A percentile compares a stretch with the other conserved stretches of the same genome.
phyloP scores from a whole-genome alignment of 2,329 filamentous ascomycete genomes.

The Nemania sp. region DNA sequence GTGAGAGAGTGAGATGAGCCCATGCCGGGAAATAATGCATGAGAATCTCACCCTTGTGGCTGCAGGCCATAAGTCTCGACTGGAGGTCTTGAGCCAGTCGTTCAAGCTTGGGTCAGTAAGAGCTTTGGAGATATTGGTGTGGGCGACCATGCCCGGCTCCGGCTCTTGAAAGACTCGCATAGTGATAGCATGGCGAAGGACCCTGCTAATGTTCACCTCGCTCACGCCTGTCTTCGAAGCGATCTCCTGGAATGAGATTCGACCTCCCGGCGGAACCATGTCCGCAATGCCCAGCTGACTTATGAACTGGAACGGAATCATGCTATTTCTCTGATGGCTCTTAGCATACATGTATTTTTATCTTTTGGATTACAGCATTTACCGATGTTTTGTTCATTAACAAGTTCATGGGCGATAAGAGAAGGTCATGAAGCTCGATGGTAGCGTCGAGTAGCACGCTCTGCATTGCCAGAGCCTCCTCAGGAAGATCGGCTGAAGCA shows the following conservation, averaged over 20 bases:
- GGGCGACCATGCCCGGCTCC: slow-evolving; percentile 43
- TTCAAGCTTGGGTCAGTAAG: slow-evolving; percentile 38
- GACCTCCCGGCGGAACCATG: slow-evolving; percentile 34
- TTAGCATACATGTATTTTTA: background rate
- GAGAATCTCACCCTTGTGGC: slow-evolving; percentile 16
- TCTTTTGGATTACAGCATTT: slow-evolving; percentile 2
- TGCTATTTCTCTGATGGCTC: too few species aligned
- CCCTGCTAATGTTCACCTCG: slow-evolving; percentile 33
- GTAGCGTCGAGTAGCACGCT: slow-evolving; percentile 23
- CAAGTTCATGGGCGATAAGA: slow-evolving; percentile 13
- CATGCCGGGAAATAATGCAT: too few species aligned
- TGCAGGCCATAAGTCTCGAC: slow-evolving; percentile 40
- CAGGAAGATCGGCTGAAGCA: background rate
- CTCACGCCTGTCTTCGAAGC: slow-evolving; percentile 34
- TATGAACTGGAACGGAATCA: slow-evolving; percentile 38
- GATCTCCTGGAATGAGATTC: slow-evolving; percentile 36
- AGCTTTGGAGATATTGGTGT: slow-evolving; percentile 43
- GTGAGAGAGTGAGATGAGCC: background rate
- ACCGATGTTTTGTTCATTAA: slow-evolving; percentile 2
- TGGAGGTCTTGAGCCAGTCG: slow-evolving; percentile 42
- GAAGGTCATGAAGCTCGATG: slow-evolving; percentile 24
- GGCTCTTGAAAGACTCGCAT: slow-evolving; percentile 49
- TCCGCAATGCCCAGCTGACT: slow-evolving; percentile 38
- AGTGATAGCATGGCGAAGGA: slow-evolving; percentile 43
- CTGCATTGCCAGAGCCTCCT: background rate